phyloP scores from a whole-genome alignment of 768 basidiomycete species.

The Dentipellis sp. region DNA sequence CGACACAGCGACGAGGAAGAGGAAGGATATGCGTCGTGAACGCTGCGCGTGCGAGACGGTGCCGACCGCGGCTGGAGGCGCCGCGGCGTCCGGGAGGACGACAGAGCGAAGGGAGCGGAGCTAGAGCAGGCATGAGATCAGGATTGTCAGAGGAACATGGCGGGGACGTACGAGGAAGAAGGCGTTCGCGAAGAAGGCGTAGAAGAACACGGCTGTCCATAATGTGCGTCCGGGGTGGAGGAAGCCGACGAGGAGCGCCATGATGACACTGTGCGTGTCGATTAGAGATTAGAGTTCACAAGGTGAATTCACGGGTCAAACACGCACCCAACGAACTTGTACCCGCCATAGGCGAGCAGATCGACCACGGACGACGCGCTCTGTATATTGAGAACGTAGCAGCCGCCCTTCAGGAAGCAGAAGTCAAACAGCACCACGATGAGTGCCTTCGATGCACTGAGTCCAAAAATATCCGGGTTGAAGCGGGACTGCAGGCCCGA shows the following conservation, averaged over 20 bases:
- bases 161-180: conserved; percentile 75
- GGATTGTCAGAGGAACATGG: not conserved
- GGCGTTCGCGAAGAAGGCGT: conserved; percentile 81
- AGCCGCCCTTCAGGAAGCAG: conserved; percentile 80
- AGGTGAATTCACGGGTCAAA: not conserved
- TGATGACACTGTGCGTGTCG: conserved; percentile 57
- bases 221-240: conserved; percentile 52
- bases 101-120: conserved; percentile 89
- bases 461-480: conserved; percentile 82
- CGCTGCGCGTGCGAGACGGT: conserved; percentile 49
- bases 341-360: conserved; percentile 87
- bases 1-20: conserved; percentile 75
- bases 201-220: conserved; percentile 67
- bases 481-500: conserved; percentile 79
- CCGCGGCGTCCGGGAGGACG: conserved; percentile 73
- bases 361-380: conserved; percentile 66
- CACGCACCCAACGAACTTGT: conserved; percentile 92
- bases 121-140: conserved; percentile 29
- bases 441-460: conserved; percentile 76
- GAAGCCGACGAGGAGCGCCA: conserved; percentile 66
- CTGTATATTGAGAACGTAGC: conserved; percentile 86
- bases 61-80: conserved; percentile 24
- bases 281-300: not conserved
- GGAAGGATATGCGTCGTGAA: conserved; percentile 77
- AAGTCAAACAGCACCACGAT: conserved; percentile 86